phyloP scores from a whole-genome alignment of 1,284 basidiomycete species.

The Uromyces viciae-fabae region DNA sequence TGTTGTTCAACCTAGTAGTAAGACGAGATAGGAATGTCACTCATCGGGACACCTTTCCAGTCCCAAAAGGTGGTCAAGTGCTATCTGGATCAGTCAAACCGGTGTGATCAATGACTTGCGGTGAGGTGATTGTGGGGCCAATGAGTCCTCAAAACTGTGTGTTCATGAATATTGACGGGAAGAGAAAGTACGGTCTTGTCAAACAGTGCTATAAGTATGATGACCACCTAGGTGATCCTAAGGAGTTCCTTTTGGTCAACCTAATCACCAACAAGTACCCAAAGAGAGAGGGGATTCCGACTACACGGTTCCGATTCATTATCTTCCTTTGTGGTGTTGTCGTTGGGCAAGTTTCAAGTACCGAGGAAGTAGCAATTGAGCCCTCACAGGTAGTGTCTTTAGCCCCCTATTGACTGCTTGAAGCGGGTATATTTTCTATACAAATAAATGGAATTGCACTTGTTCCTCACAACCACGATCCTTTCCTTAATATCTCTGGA shows the following conservation, averaged over 20 bases:
- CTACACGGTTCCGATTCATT: not conserved
- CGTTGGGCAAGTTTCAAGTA: not conserved
- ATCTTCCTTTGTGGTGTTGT: not conserved
- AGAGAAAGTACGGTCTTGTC: conserved; percentile 5
- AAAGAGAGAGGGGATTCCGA: not conserved
- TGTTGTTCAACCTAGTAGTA: not conserved
- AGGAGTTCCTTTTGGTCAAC: not conserved
- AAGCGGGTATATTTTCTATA: not conserved
- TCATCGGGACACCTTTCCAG: not conserved
- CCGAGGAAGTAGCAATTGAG: not conserved
- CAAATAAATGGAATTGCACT: not conserved
- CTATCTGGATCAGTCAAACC: not conserved
- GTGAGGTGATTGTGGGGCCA: not conserved
- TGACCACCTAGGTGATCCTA: not conserved
- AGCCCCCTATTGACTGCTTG: not conserved
- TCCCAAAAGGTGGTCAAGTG: not conserved
- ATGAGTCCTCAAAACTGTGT: conserved; percentile 24
- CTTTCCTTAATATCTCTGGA: not conserved
- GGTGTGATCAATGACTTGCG: not conserved
- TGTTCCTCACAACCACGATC: not conserved
- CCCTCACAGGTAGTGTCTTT: not conserved
- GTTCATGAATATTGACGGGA: not conserved
- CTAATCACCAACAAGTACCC: conserved; percentile 5
- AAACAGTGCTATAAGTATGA: conserved; percentile 10
- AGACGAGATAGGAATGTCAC: not conserved